Evolutionary conservation across 192 early-diverging fungal genomes (phyloP).

Genomic region (Thoreauomyces humboldtii): DNA sequence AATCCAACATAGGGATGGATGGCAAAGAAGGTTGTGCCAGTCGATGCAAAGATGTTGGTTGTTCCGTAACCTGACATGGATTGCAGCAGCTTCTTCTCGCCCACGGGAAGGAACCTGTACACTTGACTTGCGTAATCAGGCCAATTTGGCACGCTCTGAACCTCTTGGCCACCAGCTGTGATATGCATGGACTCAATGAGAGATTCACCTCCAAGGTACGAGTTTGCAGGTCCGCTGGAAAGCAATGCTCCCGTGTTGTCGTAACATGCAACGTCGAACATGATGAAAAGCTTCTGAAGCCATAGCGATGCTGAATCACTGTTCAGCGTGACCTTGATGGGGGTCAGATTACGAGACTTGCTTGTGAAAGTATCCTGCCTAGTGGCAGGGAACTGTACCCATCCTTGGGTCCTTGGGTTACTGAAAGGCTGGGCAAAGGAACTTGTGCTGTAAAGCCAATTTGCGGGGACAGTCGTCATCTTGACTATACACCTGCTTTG

Average conservation of each 20-base stretch:
- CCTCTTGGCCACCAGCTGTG: not conserved
- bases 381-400: not conserved
- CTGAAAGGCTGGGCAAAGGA: constrained; percentile 1
- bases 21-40: not conserved
- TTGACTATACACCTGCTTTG: not conserved
- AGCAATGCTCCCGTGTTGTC: not conserved
- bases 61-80: constrained; percentile 9
- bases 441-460: constrained; percentile 3
- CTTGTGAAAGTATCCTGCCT: not conserved
- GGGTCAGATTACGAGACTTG: not conserved
- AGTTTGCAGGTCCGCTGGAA: not conserved
- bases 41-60: not conserved
- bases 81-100: constrained; percentile 10
- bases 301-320: not conserved
- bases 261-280: constrained; percentile 1
- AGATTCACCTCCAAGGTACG: constrained; percentile 5
- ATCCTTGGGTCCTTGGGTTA: not conserved
- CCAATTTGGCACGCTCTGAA: not conserved
- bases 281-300: constrained; percentile 1
- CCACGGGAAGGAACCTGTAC: constrained; percentile 2
- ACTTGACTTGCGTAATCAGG: not conserved
- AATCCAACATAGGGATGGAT: constrained; percentile 5
- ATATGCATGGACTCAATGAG: not conserved
- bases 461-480: not conserved
- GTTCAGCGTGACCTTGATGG: not conserved